Base-by-base conservation (phyloP, 2,329 filamentous ascomycete genomes). In the Ceratocystis huliohia region DNA sequence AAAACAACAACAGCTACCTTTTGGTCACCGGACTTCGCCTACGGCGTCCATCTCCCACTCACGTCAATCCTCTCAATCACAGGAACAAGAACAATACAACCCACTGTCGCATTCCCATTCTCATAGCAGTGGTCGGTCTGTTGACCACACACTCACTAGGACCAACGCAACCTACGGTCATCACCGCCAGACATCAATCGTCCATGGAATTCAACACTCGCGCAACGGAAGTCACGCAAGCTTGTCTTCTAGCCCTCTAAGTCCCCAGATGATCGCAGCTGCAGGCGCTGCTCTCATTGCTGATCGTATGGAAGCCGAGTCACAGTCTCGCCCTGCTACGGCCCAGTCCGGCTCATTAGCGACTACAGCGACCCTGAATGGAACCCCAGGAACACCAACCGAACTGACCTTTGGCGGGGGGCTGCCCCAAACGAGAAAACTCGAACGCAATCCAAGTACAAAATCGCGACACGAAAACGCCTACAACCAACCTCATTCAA, bases 171-270 rank as follows among this genome's bases (percentile, higher is more conserved):
- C 79, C 28, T 86, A 97, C 80, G 90, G 89, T 68, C 92, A 99
- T 75, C 91, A 97, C 77, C 87, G 94, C 66, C 91, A 99, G 78
- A 96, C 93, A 0, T 97, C 93, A 62, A 96, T 97, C 71, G 92
- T 97, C 67, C 90, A 97, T 84, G 93, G 94, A 72, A 87, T 96
- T 71, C 92, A 96, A 75, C 94, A 99, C 83, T 84, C 84, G 72
- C 82, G 93, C 76, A 96, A 95, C 82, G 88, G 91, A 71, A 96
- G 92, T 77, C 85, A 88, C 73, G 85, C 86, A 70, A 91, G 89
- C 74, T 85, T 88, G 66, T 84, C 88, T 45, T 87, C 88, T 33
- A 96, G 89, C 75, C 93, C 93, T 67, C 80, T 96, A 72, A 96
- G 90, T 75, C 90, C 91, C 65, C 88, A 95, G 75, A 86, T 91